phyloP scores from a whole-genome alignment of 129 eudicot species.

The Tanacetum coccineum region DNA sequence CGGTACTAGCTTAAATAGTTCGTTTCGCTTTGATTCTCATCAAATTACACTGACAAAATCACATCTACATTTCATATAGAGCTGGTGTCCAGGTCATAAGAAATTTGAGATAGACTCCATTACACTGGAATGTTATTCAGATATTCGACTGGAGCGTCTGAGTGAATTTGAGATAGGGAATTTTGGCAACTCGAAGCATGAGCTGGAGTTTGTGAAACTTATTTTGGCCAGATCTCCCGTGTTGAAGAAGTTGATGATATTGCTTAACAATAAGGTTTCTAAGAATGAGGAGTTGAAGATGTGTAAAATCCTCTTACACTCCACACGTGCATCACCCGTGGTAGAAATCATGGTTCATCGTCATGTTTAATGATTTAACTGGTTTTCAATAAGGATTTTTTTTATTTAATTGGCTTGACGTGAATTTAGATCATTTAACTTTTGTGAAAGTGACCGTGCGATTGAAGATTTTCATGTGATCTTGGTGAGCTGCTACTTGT shows the following conservation, averaged over 20 bases:
- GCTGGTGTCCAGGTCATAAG: neutral
- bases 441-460: too few species aligned
- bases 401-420: too few species aligned
- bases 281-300: neutral
- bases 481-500: too few species aligned
- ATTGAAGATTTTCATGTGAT: too few species aligned
- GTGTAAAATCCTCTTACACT: neutral
- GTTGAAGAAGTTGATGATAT: constrained; percentile 9
- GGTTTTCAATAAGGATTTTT: too few species aligned
- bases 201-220: constrained; percentile 16
- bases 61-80: neutral
- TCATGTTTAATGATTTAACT: neutral
- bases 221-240: constrained; percentile 3
- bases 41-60: neutral
- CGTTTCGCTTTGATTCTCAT: too few species aligned
- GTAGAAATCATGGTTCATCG: neutral
- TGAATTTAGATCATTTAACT: too few species aligned
- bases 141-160: constrained; percentile 1
- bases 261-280: neutral
- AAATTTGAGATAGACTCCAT: neutral
- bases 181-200: neutral
- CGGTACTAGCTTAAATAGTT: neutral
- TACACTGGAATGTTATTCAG: neutral
- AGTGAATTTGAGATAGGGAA: neutral
- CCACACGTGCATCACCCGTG: neutral